Evolutionary conservation across 768 basidiomycete genomes (phyloP).

Genomic region (Mycena chlorophos): DNA sequence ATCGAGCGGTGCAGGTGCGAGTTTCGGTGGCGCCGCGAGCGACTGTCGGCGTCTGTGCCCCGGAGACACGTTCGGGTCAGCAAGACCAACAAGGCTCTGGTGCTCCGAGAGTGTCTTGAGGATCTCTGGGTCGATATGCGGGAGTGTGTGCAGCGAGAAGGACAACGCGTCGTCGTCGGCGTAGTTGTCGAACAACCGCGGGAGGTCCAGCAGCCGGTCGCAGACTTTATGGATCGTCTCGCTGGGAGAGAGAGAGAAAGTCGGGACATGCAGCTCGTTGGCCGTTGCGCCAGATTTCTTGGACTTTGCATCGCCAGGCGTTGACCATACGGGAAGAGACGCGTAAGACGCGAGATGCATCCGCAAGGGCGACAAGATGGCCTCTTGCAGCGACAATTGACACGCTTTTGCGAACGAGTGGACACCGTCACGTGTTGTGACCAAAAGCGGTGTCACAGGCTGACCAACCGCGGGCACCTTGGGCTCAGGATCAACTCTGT

Average conservation of each 20-base stretch:
- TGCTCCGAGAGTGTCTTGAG: conserved; percentile 49
- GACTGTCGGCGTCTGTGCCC: conserved; percentile 46
- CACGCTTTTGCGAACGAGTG: conserved; percentile 67
- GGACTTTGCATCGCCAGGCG: conserved; percentile 49
- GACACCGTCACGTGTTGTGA: conserved; percentile 57
- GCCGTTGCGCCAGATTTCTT: conserved; percentile 45
- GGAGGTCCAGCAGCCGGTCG: conserved; percentile 92
- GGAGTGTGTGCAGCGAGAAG: conserved; percentile 84
- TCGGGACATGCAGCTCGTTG: conserved; percentile 73
- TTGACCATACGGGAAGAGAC: conserved; percentile 64
- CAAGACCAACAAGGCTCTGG: conserved; percentile 17
- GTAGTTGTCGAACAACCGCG: conserved; percentile 91
- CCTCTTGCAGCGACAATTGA: conserved; percentile 76
- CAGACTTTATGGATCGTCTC: conserved; percentile 86
- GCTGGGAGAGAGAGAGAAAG: conserved; percentile 90
- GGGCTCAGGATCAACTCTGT: conserved; percentile 49
- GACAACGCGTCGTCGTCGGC: conserved; percentile 88
- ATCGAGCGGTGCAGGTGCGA: conserved; percentile 41
- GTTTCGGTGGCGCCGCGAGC: conserved; percentile 34
- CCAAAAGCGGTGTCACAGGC: conserved; percentile 39
- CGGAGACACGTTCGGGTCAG: conserved; percentile 32
- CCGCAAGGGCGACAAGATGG: conserved; percentile 81
- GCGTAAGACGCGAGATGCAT: conserved; percentile 74
- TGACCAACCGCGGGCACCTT: conserved; percentile 23
- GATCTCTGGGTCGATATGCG: conserved; percentile 61